Evolutionary conservation across 208 protist genomes (phyloP), one percentile per base, ranked within the genome.

Genomic region (Crithidia bombi): DNA sequence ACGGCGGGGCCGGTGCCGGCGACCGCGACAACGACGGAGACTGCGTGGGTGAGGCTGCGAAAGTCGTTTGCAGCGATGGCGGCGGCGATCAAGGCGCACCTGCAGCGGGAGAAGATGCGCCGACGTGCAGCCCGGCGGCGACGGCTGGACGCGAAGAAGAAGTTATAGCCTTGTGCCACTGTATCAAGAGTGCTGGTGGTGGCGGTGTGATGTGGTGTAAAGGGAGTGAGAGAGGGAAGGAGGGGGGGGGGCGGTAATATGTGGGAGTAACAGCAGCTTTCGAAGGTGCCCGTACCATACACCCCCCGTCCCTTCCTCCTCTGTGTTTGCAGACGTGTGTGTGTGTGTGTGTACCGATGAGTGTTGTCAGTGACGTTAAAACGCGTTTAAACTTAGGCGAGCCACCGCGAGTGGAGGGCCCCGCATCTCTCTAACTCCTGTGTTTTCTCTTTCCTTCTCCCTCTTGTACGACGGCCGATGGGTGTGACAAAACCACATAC

Each of bases 61-160:
- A 58, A 54, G 0, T 41, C 71, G 0, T 93, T 89, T 66, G 44
- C 51, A 15, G 11, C 2, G n/a, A 85, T 82, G 81, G 82, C 79
- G 15, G 46, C 68, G 1, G 68, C 74, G 2, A 85, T 93, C 30
- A 85, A 81, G 65, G 78, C 72, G 36, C 65, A 77, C 38, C 74
- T 92, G 21, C 57, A 82, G 65, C 46, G 65, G 33, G 78, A 85
- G 56, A 81, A 85, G 61, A 74, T 80, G 65, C 87, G 79, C 62
- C 78, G 85, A 52, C 79, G 90, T 14, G 70, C 72, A 17, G 87
- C 85, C 26, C 86, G 90, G 21, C 74, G 87, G 19, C 43, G 82
- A 61, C 90, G 90, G 1, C 52, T 86, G 14, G 81, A 58, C 25
- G 74, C 66, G 4, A 76, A 71, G 49, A 81, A 76, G 41, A 5